A percentile compares a stretch with the other conserved stretches of the same genome.
phyloP scores from a whole-genome alignment of 345 rosid species.

The Pelargonium nanum region DNA sequence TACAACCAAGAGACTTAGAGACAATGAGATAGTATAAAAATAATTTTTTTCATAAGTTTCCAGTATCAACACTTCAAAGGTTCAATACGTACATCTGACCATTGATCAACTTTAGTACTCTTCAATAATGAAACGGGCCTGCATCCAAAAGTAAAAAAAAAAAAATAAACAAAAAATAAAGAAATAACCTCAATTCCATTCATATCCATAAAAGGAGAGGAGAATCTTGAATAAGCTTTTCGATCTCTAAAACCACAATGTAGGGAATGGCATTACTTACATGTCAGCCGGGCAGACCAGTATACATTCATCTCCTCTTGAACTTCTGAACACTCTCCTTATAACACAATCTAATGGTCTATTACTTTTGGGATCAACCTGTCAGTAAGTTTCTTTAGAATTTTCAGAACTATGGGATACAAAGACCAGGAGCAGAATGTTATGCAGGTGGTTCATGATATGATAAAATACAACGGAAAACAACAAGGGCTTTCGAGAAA shows the following conservation, averaged over 20 bases:
- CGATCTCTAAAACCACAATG: too few relatives aligned
- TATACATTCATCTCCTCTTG: slow-evolving; percentile 64
- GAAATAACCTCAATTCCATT: not conserved
- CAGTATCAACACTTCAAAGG: not conserved
- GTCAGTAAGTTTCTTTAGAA: slow-evolving; percentile 9
- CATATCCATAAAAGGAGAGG: not conserved
- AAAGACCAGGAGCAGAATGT: not conserved
- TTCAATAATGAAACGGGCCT: slow-evolving; percentile 88
- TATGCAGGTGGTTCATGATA: not conserved
- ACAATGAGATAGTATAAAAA: not conserved
- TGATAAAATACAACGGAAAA: not conserved
- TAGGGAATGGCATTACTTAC: slow-evolving; percentile 25
- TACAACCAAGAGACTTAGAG: not conserved
- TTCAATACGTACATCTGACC: slow-evolving; percentile 78
- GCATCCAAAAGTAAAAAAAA: slow-evolving; percentile 16
- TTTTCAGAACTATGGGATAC: not conserved
- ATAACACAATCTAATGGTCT: slow-evolving; percentile 55
- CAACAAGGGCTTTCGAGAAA: too few relatives aligned
- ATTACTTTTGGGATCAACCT: slow-evolving; percentile 60
- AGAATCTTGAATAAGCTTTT: not conserved
- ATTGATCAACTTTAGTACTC: slow-evolving; percentile 72
- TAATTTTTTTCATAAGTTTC: not conserved
- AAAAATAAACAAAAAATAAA: not conserved
- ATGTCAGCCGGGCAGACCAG: slow-evolving; percentile 71
- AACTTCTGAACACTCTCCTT: slow-evolving; percentile 61